Evolutionary conservation across 176 grass and related monocot species (phyloP).

Genomic region (Bonia amplexicaulis): DNA sequence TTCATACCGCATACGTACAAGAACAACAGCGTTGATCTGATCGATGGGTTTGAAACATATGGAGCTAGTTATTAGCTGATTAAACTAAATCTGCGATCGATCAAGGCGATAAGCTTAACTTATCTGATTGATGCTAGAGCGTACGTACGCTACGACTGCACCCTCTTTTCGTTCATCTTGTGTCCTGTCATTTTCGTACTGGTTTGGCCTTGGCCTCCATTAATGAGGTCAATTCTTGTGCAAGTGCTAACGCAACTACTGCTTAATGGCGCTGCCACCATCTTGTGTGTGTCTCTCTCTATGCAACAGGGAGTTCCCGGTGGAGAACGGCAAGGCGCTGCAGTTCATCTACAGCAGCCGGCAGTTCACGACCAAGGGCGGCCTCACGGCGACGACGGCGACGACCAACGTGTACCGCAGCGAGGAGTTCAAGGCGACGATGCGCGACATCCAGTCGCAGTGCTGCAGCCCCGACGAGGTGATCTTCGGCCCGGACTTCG

Average conservation of each 20-base stretch:
- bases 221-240: neutral
- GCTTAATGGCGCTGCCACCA: neutral
- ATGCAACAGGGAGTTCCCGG: slow-evolving; percentile 60
- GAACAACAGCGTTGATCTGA: neutral
- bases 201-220: neutral
- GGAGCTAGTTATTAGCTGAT: neutral
- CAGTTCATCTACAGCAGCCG: slow-evolving; percentile 92
- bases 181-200: neutral
- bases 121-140: neutral
- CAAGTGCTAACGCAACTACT: neutral
- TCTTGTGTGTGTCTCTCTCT: neutral
- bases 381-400: slow-evolving; percentile 64
- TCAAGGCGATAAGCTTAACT: neutral
- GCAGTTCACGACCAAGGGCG: slow-evolving; percentile 64
- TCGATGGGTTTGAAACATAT: neutral
- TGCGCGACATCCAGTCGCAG: slow-evolving; percentile 69
- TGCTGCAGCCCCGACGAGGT: slow-evolving; percentile 70
- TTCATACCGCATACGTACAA: neutral
- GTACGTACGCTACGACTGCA: neutral
- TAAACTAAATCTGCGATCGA: neutral
- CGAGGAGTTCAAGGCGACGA: slow-evolving; percentile 55
- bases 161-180: neutral
- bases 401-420: slow-evolving; percentile 83
- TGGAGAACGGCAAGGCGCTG: slow-evolving; percentile 70
- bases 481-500: slow-evolving; percentile 73